A percentile compares a stretch with the other conserved stretches of the same genome.
Evolutionary conservation across 345 rosid species (phyloP).

Genomic region (Dipteronia sinensis): DNA sequence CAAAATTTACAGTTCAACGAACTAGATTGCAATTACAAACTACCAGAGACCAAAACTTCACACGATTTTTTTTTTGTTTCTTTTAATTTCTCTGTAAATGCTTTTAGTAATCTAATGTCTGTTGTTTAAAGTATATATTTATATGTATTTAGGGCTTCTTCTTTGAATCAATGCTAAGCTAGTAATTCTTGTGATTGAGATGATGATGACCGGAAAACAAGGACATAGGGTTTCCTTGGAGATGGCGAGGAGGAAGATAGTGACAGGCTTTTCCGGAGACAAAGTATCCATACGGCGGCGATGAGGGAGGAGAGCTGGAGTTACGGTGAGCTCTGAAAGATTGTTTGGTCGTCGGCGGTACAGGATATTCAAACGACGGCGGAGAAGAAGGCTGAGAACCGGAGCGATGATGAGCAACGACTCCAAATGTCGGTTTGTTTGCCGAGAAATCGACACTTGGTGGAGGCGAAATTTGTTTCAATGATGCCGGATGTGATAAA

Average conservation of each 20-base stretch:
- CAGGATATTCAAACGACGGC: constrained; percentile 19
- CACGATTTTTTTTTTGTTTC: not conserved
- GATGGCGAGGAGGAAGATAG: constrained; percentile 30
- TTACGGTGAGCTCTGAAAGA: not conserved
- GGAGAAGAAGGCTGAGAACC: constrained; percentile 23
- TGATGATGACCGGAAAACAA: constrained; percentile 20
- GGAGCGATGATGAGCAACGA: not conserved
- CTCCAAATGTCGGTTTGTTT: constrained; percentile 17
- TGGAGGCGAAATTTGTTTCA: constrained; percentile 53
- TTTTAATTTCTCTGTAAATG: not conserved
- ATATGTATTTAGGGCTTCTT: not conserved
- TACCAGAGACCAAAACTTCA: not conserved
- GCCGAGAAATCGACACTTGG: constrained; percentile 40
- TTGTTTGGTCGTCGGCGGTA: not conserved
- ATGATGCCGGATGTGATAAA: constrained; percentile 44
- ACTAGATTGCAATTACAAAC: not conserved
- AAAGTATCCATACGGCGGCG: constrained; percentile 31
- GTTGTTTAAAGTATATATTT: not conserved
- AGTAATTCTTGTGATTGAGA: constrained; percentile 15
- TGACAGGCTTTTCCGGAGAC: constrained; percentile 22
- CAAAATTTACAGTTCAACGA: constrained; percentile 14
- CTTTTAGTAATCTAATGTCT: not conserved
- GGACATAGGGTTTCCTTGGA: constrained; percentile 31
- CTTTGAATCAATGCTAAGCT: constrained; percentile 30
- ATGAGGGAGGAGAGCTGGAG: constrained; percentile 20